phyloP scores from a whole-genome alignment of 305 asterid genomes.

The Ajuga reptans region DNA sequence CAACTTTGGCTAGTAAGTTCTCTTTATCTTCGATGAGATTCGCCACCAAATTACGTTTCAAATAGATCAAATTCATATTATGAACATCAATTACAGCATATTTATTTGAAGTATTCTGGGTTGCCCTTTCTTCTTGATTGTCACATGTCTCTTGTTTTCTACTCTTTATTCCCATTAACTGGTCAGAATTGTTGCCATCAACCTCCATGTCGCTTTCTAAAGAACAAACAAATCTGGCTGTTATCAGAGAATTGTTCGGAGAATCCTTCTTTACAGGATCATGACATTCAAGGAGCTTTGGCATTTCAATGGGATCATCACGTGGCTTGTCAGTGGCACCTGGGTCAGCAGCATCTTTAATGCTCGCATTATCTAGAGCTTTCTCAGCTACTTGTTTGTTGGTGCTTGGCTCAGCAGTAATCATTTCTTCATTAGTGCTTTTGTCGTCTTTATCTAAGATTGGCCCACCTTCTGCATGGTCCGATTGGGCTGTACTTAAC shows the following conservation, averaged over 20 bases:
- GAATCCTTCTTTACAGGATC: constrained; percentile 46
- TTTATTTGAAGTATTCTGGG: constrained; percentile 40
- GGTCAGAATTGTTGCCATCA: constrained; percentile 28
- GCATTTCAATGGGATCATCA: constrained; percentile 65
- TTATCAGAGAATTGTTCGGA: constrained; percentile 40
- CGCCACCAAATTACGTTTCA: constrained; percentile 59
- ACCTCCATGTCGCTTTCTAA: constrained; percentile 28
- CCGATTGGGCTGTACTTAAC: constrained; percentile 20
- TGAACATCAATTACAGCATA: constrained; percentile 72
- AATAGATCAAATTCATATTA: constrained; percentile 56
- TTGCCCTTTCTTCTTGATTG: constrained; percentile 37
- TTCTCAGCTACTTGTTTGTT: constrained; percentile 10
- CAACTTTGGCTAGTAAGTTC: constrained; percentile 48
- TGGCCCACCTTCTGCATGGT: constrained; percentile 12
- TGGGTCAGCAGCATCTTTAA: constrained; percentile 10
- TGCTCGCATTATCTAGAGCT: background rate
- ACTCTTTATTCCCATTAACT: constrained; percentile 25
- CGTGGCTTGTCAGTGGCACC: constrained; percentile 38
- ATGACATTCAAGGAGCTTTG: constrained; percentile 69
- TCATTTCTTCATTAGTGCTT: background rate
- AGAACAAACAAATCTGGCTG: constrained; percentile 51
- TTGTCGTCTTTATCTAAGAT: background rate
- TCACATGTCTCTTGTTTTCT: constrained; percentile 43
- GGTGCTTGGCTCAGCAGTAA: constrained; percentile 1
- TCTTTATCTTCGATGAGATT: constrained; percentile 43